Evolutionary conservation across 1,139 yeast genomes (phyloP).

Genomic region (Debaryomyces udenii): DNA sequence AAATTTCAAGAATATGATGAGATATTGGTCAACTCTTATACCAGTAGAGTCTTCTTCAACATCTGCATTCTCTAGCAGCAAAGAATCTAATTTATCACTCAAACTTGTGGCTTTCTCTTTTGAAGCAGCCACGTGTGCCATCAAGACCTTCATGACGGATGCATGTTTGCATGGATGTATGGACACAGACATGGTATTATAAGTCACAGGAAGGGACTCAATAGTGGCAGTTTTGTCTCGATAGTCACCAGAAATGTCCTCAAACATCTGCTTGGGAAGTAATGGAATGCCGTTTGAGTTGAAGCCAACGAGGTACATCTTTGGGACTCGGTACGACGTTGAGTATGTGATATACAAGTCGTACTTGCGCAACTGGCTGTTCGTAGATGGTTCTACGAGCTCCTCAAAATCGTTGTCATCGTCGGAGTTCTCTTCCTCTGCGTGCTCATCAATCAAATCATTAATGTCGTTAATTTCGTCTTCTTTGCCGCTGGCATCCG

Average conservation of each 20-base stretch:
- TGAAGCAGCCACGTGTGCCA: constrained; percentile 53
- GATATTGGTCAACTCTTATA: constrained; percentile 86
- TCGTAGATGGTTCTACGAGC: constrained; percentile 27
- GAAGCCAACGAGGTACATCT: constrained; percentile 89
- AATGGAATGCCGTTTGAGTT: constrained; percentile 82
- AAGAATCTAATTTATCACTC: constrained; percentile 15
- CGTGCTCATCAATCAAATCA: constrained; percentile 43
- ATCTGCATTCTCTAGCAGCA: constrained; percentile 23
- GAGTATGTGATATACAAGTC: constrained; percentile 91
- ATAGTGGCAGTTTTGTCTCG: constrained; percentile 96
- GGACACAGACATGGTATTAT: constrained; percentile 79
- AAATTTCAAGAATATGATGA: constrained; percentile 85
- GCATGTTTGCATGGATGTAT: constrained; percentile 98
- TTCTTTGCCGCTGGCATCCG: background rate
- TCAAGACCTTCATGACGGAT: constrained; percentile 85
- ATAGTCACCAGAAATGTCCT: constrained; percentile 89
- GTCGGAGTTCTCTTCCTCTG: constrained; percentile 34
- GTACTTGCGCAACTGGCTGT: constrained; percentile 62
- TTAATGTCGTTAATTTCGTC: constrained; percentile 40
- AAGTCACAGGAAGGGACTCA: constrained; percentile 85
- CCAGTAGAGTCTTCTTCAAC: constrained; percentile 35
- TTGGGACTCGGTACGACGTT: constrained; percentile 94
- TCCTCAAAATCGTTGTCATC: constrained; percentile 41
- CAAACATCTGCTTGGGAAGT: constrained; percentile 88
- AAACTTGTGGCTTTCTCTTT: constrained; percentile 23